Base-by-base conservation (phyloP, 192 early-diverging fungal species). In the Entophlyctis luteolus region DNA sequence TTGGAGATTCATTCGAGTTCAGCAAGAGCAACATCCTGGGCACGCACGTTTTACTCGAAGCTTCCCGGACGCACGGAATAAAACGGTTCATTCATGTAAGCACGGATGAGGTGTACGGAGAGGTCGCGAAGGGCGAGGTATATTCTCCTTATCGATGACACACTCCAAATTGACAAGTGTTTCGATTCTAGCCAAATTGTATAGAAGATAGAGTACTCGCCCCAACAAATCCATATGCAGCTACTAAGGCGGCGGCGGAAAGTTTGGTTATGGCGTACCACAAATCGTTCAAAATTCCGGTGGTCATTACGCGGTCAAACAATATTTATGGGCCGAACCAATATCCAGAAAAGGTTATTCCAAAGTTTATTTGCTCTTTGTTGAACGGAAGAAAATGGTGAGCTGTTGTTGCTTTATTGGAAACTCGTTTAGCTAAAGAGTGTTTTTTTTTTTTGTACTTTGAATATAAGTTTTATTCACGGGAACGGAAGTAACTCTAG, bases 171-270 rank as follows among this genome's bases (percentile, higher is more conserved):
- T 20, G 37, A 66, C 27, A 12, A 3, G 29, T 37, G 28, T 10
- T 4, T 52, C 32, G 38, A 65, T 22, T 66, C 6, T 20, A 90
- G 89, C 80, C 84, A 1, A 81, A 88, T 42, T 79, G 79, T 56
- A 72, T 59, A 33, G 91, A 92, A 65, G 82, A 85, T 39, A 72
- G 79, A 0, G 72, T 86, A 10, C 75, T 90, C 2, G 80, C 84
- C 10, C 89, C 91, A 2, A 84, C 86, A 50, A 92, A 91, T 48
- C 91, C 91, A 0, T 92, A 92, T 65, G 84, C 89, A 2, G 91
- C 91, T 1, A 89, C 91, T n/a, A 92, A 92, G 72, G 91, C 89
- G 16, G 91, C 91, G 2, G 91, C 91, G 5, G 91, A 92, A 71
- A 85, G 80, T 54, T 74, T 92, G 25, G 89, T 87, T 3, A 81